These are phyloP conservation scores for Trichoderma oligosporum DNA, from an alignment of 2,329 filamentous ascomycete species.

Conservation along the genomic window DNA sequence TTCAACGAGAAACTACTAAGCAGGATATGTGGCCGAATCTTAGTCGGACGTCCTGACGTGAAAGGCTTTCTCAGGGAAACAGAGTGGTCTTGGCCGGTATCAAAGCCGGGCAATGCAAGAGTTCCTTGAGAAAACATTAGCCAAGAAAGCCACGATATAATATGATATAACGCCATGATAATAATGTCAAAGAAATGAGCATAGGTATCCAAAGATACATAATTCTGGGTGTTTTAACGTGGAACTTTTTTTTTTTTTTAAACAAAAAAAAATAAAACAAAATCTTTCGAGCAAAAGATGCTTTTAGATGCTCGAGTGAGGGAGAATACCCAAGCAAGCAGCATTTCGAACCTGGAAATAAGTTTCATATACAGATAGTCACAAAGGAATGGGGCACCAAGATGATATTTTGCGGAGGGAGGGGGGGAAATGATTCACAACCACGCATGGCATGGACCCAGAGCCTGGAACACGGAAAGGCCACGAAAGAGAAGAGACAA, in stretches of 20 bases:
- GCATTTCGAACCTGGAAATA: neutral
- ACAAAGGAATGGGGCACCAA: conserved; percentile 1
- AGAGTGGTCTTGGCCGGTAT: neutral
- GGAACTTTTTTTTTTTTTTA: neutral
- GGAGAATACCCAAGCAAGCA: neutral
- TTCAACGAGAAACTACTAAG: neutral
- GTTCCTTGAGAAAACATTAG: conserved; percentile 20
- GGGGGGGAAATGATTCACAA: conserved; percentile 18
- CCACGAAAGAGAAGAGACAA: neutral
- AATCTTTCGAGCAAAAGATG: neutral
- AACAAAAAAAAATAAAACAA: too few relatives aligned
- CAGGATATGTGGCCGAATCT: neutral
- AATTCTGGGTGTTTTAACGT: neutral
- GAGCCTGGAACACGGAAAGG: neutral
- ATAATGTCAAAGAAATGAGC: conserved; percentile 3
- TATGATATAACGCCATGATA: conserved; percentile 18
- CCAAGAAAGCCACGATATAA: conserved; percentile 19
- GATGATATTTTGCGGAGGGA: conserved; percentile 1
- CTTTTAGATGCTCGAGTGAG: neutral
- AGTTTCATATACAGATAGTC: neutral
- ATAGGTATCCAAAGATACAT: conserved; percentile 12
- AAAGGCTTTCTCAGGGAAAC: neutral
- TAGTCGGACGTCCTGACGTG: neutral
- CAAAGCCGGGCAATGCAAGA: neutral
- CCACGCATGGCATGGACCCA: conserved; percentile 6